Base-by-base conservation (phyloP, 768 basidiomycete genomes). In the Lyophyllum shimeji region DNA sequence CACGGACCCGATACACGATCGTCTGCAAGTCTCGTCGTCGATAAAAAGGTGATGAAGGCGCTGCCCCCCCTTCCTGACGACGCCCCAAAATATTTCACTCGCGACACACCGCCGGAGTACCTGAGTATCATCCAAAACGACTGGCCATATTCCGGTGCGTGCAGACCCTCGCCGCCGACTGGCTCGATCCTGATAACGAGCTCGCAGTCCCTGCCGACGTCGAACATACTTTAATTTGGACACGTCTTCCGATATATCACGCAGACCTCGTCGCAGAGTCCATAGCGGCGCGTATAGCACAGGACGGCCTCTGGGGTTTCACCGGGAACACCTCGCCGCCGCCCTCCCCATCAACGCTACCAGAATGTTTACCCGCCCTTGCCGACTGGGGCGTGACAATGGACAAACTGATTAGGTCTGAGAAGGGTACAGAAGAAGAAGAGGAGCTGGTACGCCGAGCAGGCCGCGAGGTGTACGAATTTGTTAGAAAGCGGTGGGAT, bases 251-350 rank as follows among this genome's bases (percentile, higher is more conserved):
- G 2, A 78, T 93, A 53, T 82, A 86, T 52, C 88, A 90, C 52
- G 71, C 80, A 2, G 72, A 78, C 23, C 64, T 92, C 3, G 70
- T 87, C 3, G 77, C 78, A 20, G 63, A 74, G 2, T 71, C 76
- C 9, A 74, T 92, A 57, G 69, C 77, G 25, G 68, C 78, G 2
- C 85, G 87, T 37, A 69, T 94, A 21, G 76, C 82, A 21, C 84
- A 87, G 66, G 88, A 92, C 57, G 93, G 93, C 9, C 70, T 94
- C 3, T 92, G 87, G 74, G 93, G 91, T 0, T 94, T 93, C 64
- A 90, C 91, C 1, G 89, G 90, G 15, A 73, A 67, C 25, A 60
- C 69, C 3, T 76, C 77, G 0, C 79, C 82, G 0, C 82, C 80
- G 1, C 85, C 84, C 0, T 82, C 80, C 8, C 85, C 88, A 0